Evolutionary conservation across 768 basidiomycete genomes (phyloP).

Genomic region (Suillus tomentosus): DNA sequence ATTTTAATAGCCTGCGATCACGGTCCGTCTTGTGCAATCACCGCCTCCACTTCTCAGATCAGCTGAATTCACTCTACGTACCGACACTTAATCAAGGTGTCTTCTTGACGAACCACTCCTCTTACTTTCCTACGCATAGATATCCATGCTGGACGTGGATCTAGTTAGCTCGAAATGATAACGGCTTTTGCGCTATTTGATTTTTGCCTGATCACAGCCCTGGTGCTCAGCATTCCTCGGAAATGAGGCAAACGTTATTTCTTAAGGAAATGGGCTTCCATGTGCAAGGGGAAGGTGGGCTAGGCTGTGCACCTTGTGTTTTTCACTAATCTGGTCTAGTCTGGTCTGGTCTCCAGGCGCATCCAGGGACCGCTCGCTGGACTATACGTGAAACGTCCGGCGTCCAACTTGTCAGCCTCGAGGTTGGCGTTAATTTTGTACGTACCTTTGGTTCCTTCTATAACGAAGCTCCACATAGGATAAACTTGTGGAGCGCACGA

Average conservation of each 20-base stretch:
- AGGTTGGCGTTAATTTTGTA: slow-evolving; percentile 7
- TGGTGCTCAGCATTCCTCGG: slow-evolving; percentile 1
- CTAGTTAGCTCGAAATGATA: neutral
- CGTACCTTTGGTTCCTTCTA: slow-evolving; percentile 3
- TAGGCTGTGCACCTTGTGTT: slow-evolving; percentile 8
- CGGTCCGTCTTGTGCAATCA: neutral
- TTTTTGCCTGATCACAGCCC: slow-evolving; percentile 6
- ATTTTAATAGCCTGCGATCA: slow-evolving; percentile 1
- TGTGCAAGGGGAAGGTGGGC: slow-evolving; percentile 1
- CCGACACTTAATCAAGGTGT: neutral
- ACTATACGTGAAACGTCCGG: slow-evolving; percentile 6
- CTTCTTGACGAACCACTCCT: neutral
- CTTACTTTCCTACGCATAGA: neutral
- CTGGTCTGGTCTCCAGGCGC: slow-evolving; percentile 4
- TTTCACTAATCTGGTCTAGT: slow-evolving; percentile 1
- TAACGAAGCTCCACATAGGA: slow-evolving; percentile 4
- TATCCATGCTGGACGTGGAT: neutral
- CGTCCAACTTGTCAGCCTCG: slow-evolving; percentile 4
- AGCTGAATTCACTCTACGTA: neutral
- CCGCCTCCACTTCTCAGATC: neutral
- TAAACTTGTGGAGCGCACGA: slow-evolving; percentile 2
- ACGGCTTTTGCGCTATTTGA: slow-evolving; percentile 1
- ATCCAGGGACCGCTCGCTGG: slow-evolving; percentile 6
- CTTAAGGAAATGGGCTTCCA: slow-evolving; percentile 6
- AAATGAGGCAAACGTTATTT: slow-evolving; percentile 6